Conservation (phyloP, 2,329 filamentous ascomycete species). For the Aspergillus tubingensis region DNA sequence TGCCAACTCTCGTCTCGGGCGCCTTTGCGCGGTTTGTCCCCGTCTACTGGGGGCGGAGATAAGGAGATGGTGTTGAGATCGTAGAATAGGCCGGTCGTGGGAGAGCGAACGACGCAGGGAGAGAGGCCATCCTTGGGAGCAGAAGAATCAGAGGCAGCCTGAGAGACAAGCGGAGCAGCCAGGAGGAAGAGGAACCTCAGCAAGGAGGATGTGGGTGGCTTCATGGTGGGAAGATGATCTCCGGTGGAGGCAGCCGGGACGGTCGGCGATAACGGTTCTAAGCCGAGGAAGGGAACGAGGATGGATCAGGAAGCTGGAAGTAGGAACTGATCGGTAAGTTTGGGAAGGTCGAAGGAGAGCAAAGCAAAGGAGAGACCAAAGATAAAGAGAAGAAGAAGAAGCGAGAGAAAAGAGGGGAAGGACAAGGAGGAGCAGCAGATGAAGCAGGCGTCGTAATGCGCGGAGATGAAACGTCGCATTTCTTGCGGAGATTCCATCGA, state of each 20-base stretch:
- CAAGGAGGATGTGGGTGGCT: slow-evolving; percentile 32
- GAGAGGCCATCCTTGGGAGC: slow-evolving; percentile 47
- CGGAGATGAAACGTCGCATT: slow-evolving; percentile 19
- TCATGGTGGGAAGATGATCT: slow-evolving; percentile 34
- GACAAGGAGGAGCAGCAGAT: slow-evolving; percentile 2
- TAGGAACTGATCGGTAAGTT: not conserved
- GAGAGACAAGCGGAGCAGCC: slow-evolving; percentile 32
- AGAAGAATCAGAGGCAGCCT: slow-evolving; percentile 42
- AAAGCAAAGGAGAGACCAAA: not conserved
- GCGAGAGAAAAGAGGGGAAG: slow-evolving; percentile 3
- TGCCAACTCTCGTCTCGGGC: slow-evolving; percentile 50
- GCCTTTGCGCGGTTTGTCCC: slow-evolving; percentile 42
- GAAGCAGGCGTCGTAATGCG: slow-evolving; percentile 10
- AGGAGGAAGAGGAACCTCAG: slow-evolving; percentile 37
- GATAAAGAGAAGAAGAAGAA: not conserved
- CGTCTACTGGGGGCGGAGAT: slow-evolving; percentile 46
- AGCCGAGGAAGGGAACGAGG: slow-evolving; percentile 1
- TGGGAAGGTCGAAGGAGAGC: not conserved
- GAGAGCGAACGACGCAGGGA: slow-evolving; percentile 64
- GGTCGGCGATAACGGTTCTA: slow-evolving; percentile 8
- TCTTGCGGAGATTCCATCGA: not conserved
- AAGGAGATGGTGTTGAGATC: slow-evolving; percentile 62
- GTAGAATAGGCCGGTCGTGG: slow-evolving; percentile 63
- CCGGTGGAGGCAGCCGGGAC: slow-evolving; percentile 7
- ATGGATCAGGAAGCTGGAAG: not conserved